Conservation (phyloP, 2,329 filamentous ascomycete genomes). For the Metarhizium guizhouense region DNA sequence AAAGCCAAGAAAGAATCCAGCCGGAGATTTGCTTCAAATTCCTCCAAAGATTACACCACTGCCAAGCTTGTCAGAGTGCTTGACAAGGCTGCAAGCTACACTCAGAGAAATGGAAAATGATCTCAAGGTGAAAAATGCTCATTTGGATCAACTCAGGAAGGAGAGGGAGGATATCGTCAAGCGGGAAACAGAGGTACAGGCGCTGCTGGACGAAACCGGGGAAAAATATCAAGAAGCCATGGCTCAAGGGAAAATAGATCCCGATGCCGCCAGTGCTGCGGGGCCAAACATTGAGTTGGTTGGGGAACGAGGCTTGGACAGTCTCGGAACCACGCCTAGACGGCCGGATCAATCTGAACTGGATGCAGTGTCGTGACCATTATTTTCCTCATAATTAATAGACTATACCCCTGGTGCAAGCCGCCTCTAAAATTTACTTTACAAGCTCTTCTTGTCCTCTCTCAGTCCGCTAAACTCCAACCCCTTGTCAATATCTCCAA, state of each 20-base stretch:
- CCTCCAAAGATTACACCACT: constrained; percentile 70
- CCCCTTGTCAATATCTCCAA: constrained; percentile 22
- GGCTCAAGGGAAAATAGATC: constrained; percentile 17
- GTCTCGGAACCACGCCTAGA: constrained; percentile 21
- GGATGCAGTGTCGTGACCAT: constrained; percentile 9
- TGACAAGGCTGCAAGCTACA: constrained; percentile 54
- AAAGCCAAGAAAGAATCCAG: constrained; percentile 27
- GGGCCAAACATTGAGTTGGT: constrained; percentile 12
- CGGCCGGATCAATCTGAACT: constrained; percentile 15
- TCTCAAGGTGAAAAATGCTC: constrained; percentile 49
- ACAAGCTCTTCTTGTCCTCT: constrained; percentile 22
- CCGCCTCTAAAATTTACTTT: background rate
- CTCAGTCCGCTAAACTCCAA: constrained; percentile 18
- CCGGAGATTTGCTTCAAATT: constrained; percentile 39
- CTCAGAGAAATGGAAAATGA: constrained; percentile 55
- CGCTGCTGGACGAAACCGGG: constrained; percentile 70
- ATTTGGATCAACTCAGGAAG: constrained; percentile 56
- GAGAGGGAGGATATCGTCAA: constrained; percentile 61
- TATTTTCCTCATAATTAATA: background rate
- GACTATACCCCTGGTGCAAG: background rate
- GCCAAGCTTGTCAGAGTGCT: constrained; percentile 60
- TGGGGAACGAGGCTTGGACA: constrained; percentile 27
- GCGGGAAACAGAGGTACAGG: constrained; percentile 72
- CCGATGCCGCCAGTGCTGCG: constrained; percentile 1
- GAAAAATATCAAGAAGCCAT: constrained; percentile 46